Evolutionary conservation across 148 eudicot species (phyloP), one percentile per base, ranked within the genome.

Genomic region (Rhododendron molle): DNA sequence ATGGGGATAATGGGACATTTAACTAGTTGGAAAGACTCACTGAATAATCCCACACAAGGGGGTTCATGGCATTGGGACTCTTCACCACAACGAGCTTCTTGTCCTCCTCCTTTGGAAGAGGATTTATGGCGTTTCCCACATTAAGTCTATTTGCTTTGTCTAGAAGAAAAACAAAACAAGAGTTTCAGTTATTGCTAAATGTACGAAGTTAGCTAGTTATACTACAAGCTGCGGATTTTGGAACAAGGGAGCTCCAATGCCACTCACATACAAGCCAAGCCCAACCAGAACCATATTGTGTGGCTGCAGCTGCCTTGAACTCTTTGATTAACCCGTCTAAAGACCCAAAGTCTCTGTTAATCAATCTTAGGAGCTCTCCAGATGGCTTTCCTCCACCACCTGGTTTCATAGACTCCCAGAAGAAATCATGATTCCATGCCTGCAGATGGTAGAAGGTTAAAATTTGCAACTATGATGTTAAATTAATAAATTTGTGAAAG

Each of bases 251-350:
- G 76, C 15, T 9, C 26, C 3, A 36, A 82, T 9, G 60, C 60
- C 67, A 86, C 99, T 94, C 89, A 97, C 99, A 95, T 47, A 87
- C 94, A 85, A 97, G 98, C 99, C 99, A 97, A 83, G 98, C 96
- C 99, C 98, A 97, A 83, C 99, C 99, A 86, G 99, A 97, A 88
- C 99, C 98, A 87, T 95, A 97, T 87, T 97, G 99, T 60, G 96
- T 94, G 26, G 98, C 88, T 49, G 98, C 98, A 77, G 96, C 98
- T 60, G 96, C 72, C 90, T 93, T 97, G 85, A 97, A 95, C 85
- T 95, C 95, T 78, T 81, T 88, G 49, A 93, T 89, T 79, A 97
- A 90, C 82, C 87, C 92, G 86, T 97, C 96, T 85, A 89, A 95
- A 81, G 98, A 95, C 83, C 98, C 99, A 80, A 97, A 97, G 89